Percentiles rank a stretch among this genome's conserved stretches.
Conservation (phyloP, 176 grass and related monocot genomes). For the Bonia amplexicaulis region DNA sequence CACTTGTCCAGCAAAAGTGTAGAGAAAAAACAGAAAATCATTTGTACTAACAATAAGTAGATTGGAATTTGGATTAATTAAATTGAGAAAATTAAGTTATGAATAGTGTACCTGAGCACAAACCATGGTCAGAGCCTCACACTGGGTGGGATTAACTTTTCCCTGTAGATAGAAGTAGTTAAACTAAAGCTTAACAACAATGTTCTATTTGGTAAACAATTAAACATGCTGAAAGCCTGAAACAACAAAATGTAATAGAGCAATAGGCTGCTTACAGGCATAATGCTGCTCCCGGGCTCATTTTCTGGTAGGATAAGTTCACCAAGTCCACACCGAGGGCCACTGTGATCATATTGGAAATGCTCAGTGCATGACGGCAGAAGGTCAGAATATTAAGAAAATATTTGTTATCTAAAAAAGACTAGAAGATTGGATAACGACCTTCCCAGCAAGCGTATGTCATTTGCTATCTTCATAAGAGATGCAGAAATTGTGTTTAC, state of each 20-base stretch:
- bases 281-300: slow-evolving; percentile 99
- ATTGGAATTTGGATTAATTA: neutral
- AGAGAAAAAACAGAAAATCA: slow-evolving; percentile 4
- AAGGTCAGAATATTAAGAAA: neutral
- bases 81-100: slow-evolving; percentile 4
- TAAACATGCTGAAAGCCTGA: neutral
- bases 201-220: neutral
- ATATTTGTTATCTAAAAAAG: neutral
- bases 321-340: slow-evolving; percentile 93
- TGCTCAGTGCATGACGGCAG: neutral
- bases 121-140: slow-evolving; percentile 98
- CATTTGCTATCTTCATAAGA: slow-evolving; percentile 99
- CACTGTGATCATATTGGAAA: slow-evolving; percentile 47
- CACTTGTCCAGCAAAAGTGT: slow-evolving; percentile 3
- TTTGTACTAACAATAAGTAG: neutral
- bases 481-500: slow-evolving; percentile 90
- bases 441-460: slow-evolving; percentile 95
- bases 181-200: neutral
- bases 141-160: slow-evolving; percentile 97
- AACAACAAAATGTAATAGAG: slow-evolving; percentile 17
- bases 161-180: slow-evolving; percentile 56
- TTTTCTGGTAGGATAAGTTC: slow-evolving; percentile 98
- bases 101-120: slow-evolving; percentile 73
- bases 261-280: slow-evolving; percentile 64
- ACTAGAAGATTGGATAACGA: slow-evolving; percentile 7